Conservation (phyloP, 441 rosid species). For the Jatropha multifida region DNA sequence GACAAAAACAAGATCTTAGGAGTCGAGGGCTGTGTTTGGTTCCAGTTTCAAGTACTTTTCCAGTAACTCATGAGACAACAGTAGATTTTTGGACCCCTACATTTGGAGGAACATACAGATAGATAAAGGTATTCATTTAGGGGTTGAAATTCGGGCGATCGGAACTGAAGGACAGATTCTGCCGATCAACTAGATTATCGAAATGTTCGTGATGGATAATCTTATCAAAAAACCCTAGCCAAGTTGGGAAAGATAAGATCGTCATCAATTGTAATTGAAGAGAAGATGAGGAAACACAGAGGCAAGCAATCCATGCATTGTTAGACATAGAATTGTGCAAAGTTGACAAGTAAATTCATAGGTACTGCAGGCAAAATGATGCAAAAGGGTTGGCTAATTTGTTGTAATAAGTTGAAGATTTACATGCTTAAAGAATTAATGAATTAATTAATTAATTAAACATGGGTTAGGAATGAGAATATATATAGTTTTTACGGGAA, state of each 20-base stretch:
- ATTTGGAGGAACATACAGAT: conserved; percentile 92
- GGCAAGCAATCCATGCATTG: no score
- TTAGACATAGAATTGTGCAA: not conserved
- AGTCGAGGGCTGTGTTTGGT: conserved; percentile 91
- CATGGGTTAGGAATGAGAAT: conserved; percentile 27
- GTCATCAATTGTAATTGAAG: not conserved
- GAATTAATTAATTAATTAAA: conserved; percentile 26
- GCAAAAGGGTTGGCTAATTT: conserved; percentile 27
- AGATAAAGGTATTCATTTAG: conserved; percentile 5
- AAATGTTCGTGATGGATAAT: conserved; percentile 8
- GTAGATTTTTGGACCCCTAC: conserved; percentile 95
- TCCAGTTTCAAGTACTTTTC: conserved; percentile 88
- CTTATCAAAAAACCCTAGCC: conserved; percentile 41
- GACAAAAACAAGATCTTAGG: conserved; percentile 75
- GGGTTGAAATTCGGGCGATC: conserved; percentile 5
- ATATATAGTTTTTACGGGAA: conserved; percentile 16
- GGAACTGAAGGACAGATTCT: conserved; percentile 29
- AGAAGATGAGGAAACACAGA: no score
- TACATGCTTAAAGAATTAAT: no score
- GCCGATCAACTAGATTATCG: conserved; percentile 18
- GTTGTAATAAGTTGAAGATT: conserved; percentile 50
- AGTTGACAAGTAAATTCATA: conserved; percentile 16
- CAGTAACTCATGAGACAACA: conserved; percentile 79
- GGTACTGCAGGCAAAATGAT: conserved; percentile 41
- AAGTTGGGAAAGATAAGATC: conserved; percentile 37